phyloP scores from a whole-genome alignment of 1,284 basidiomycete species.

The Naganishia sp. region DNA sequence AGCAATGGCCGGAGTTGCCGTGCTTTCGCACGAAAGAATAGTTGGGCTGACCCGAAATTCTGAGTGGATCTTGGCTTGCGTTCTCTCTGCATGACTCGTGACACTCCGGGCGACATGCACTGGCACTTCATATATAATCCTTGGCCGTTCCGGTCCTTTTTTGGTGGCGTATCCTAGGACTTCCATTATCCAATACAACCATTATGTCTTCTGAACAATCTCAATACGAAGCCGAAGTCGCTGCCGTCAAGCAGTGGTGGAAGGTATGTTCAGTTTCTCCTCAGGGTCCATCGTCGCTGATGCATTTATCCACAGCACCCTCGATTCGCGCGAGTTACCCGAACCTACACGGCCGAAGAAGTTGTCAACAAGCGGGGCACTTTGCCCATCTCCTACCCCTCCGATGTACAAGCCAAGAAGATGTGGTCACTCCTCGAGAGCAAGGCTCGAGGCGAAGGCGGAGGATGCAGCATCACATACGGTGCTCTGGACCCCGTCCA shows the following conservation, averaged over 20 bases:
- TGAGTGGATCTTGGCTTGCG: conserved; percentile 4
- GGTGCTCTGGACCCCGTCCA: conserved; percentile 99
- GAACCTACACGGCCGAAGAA: conserved; percentile 89
- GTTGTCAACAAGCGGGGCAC: conserved; percentile 94
- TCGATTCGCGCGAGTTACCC: conserved; percentile 78
- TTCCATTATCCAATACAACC: background rate
- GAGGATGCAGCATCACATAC: conserved; percentile 63
- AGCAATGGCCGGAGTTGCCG: conserved; percentile 28
- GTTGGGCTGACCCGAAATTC: conserved; percentile 1
- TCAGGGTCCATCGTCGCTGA: background rate
- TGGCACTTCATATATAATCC: conserved; percentile 8
- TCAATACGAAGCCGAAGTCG: conserved; percentile 77
- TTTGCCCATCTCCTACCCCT: conserved; percentile 80
- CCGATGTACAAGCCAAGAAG: conserved; percentile 83
- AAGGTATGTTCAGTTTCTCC: conserved; percentile 62
- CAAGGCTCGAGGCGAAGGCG: conserved; percentile 54
- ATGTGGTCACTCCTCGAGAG: conserved; percentile 63
- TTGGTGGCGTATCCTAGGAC: no score
- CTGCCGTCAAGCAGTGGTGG: conserved; percentile 86
- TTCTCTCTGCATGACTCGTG: conserved; percentile 7
- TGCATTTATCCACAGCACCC: conserved; percentile 61
- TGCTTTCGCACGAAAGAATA: conserved; percentile 17
- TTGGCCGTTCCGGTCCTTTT: no score
- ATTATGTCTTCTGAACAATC: conserved; percentile 45
- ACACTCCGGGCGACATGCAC: conserved; percentile 5